A percentile compares a stretch with the other conserved stretches of the same genome.
These are phyloP conservation scores for Puccinia triticina DNA, from an alignment of 1,284 basidiomycete species.

Conservation along the genomic window DNA sequence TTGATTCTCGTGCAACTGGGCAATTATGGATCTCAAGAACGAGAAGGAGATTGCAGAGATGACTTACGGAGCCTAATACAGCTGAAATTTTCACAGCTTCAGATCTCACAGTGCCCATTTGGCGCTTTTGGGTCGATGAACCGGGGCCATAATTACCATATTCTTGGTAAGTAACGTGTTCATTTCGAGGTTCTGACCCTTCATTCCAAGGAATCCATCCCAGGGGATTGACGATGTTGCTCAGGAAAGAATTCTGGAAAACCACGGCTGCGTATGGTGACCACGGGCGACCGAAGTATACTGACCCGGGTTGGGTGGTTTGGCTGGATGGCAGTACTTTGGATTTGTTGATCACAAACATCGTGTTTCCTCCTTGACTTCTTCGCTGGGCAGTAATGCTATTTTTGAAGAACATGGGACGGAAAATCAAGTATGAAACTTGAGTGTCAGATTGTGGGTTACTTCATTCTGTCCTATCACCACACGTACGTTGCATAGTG, in stretches of 20 bases:
- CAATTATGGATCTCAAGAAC: neutral
- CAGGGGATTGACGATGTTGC: slow-evolving; percentile 30
- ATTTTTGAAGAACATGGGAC: neutral
- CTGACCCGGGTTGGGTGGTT: neutral
- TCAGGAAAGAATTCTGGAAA: slow-evolving; percentile 22
- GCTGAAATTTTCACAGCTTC: neutral
- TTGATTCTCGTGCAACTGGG: neutral
- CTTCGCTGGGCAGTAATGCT: slow-evolving; percentile 40
- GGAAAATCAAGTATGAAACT: neutral
- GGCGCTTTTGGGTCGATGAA: slow-evolving; percentile 6
- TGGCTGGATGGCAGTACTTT: neutral
- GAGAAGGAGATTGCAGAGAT: neutral
- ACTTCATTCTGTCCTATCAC: too few species aligned
- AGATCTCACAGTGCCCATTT: neutral
- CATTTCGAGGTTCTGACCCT: neutral
- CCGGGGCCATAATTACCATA: slow-evolving; percentile 17
- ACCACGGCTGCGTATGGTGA: neutral
- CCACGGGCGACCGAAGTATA: slow-evolving; percentile 41
- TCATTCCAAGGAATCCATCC: slow-evolving; percentile 40
- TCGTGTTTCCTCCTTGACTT: neutral
- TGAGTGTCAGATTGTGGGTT: neutral
- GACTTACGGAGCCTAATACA: slow-evolving; percentile 27
- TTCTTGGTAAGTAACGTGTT: slow-evolving; percentile 30
- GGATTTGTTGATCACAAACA: slow-evolving; percentile 31
- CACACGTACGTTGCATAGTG: neutral